phyloP scores from a whole-genome alignment of 192 early-diverging fungal species.

The Linnemannia hyalina region DNA sequence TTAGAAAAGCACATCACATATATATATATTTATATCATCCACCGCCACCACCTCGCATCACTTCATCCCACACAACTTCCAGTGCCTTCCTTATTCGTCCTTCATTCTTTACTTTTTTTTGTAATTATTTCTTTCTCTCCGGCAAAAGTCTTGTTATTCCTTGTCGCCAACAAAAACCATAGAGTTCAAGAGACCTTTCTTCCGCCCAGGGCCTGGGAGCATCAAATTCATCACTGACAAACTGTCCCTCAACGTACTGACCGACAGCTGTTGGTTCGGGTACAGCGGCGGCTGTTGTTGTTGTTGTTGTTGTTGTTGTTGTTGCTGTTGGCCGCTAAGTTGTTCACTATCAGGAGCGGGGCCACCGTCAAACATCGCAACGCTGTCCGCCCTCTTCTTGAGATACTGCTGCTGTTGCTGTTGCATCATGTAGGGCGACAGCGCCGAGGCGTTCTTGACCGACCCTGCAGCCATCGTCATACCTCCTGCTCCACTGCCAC shows the following conservation, averaged over 20 bases:
- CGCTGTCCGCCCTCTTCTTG: not conserved
- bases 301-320: not conserved
- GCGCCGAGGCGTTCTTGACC: not conserved
- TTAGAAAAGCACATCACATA: no score
- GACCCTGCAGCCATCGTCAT: not conserved
- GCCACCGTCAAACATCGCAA: not conserved
- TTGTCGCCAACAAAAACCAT: constrained; percentile 4
- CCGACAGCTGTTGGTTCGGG: not conserved
- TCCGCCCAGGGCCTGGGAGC: constrained; percentile 30
- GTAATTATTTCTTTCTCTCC: not conserved
- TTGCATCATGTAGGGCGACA: constrained; percentile 8
- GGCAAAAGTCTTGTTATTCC: not conserved
- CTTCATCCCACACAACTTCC: not conserved
- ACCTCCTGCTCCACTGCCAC: not conserved
- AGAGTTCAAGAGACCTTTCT: constrained; percentile 28
- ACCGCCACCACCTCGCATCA: not conserved
- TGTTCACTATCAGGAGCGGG: not conserved
- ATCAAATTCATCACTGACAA: constrained; percentile 26
- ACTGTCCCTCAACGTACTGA: constrained; percentile 12
- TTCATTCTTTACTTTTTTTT: not conserved
- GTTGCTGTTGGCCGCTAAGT: not conserved
- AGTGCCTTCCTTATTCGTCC: not conserved
- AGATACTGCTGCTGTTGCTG: not conserved
- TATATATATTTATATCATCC: no score
- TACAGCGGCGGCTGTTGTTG: not conserved